A percentile compares a stretch with the other conserved stretches of the same genome.
phyloP scores from a whole-genome alignment of 768 basidiomycete species.

The Baorangia bicolor region DNA sequence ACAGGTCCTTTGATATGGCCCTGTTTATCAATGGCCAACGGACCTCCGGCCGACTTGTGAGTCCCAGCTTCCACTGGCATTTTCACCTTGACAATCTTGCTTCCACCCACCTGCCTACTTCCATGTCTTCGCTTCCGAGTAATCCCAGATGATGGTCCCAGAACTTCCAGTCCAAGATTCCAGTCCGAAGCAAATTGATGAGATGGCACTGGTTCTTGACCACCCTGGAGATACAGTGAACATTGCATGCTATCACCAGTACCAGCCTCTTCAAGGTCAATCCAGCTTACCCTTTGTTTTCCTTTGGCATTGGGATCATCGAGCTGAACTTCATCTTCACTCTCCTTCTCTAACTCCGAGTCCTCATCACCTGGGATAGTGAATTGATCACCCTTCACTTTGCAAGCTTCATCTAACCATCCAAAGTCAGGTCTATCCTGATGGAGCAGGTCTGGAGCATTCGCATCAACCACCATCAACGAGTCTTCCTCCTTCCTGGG shows the following conservation, averaged over 20 bases:
- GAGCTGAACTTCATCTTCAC: slow-evolving; percentile 18
- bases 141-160: slow-evolving; percentile 4
- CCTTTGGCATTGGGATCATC: neutral
- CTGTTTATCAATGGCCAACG: slow-evolving; percentile 22
- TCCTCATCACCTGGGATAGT: slow-evolving; percentile 13
- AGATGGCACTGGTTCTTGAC: neutral
- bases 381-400: slow-evolving; percentile 28
- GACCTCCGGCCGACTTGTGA: slow-evolving; percentile 1
- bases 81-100: slow-evolving; percentile 28
- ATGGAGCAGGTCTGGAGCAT: slow-evolving; percentile 23
- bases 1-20: slow-evolving; percentile 26
- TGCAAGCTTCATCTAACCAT: slow-evolving; percentile 31
- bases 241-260: neutral
- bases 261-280: neutral
- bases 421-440: slow-evolving; percentile 12
- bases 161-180: slow-evolving; percentile 17
- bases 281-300: slow-evolving; percentile 9
- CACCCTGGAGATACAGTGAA: slow-evolving; percentile 9
- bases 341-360: slow-evolving; percentile 13
- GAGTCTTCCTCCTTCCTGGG: slow-evolving; percentile 28
- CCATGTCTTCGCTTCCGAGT: slow-evolving; percentile 12
- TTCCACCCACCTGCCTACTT: slow-evolving; percentile 12
- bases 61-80: neutral
- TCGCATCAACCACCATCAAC: slow-evolving; percentile 28
- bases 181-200: slow-evolving; percentile 22